Evolutionary conservation across 202 grass and related monocot genomes (phyloP), one percentile per base, ranked within the genome.

Genomic region (Digitaria exilis): DNA sequence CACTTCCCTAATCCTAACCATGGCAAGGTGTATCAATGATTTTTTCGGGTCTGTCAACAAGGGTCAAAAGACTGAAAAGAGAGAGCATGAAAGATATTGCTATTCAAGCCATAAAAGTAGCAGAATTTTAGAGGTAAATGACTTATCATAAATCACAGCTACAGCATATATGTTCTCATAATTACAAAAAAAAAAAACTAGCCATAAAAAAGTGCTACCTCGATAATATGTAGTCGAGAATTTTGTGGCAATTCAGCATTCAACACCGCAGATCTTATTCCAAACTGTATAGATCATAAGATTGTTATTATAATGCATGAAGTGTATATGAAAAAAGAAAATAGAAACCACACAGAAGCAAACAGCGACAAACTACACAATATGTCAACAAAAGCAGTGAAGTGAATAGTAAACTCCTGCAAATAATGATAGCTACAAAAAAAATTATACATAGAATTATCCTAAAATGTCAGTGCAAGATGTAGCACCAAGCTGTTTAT

Each of bases 201-300:
- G 56, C 54, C 49, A 4, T 59, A n/a, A 37, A 86, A 60, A 71
- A 84, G 69, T 59, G n/a, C 71, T 87, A 92, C 96, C 93, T 92
- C 87, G 75, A 98, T 92, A 78, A 98, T 98, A 91, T 98, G 93
- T 60, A 98, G 76, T 43, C 96, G 93, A 65, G 96, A 98, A 90
- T 98, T 98, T 80, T 98, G 96, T 71, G 96, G 96, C 79, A 98
- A 92, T 79, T 98, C 93, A 82, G 93, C 96, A 87, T 98, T 98
- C 79, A 98, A 77, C 41, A 98, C 91, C 21, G 91, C 87, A 92
- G 93, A 98, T 87, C 86, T 94, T 87, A 96, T 94, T 44, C 85
- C 93, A 77, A 98, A 96, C 96, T 98, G 89, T 83, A 65, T 77
- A 67, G 0, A 5, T 71, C 42, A 59, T 39, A 82, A 61, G 16